Base-by-base conservation (phyloP, 106 monocot genomes). In the Posidonia australis region DNA sequence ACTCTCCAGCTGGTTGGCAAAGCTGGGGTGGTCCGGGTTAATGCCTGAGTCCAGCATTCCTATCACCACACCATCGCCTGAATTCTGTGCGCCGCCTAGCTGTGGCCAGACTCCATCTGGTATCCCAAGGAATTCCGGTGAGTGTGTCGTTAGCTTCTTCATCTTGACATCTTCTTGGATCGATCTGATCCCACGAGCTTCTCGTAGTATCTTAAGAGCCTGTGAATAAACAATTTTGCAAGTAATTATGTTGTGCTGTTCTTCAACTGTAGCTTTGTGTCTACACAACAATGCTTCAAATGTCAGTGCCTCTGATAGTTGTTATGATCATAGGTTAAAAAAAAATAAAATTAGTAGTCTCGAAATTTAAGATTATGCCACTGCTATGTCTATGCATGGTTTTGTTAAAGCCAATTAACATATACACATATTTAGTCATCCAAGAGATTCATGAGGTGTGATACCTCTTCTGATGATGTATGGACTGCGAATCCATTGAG, bases 1-100 rank as follows among this genome's bases (percentile, higher is more conserved):
- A 36, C 60, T 46, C 44, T 44, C 20, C 46, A 28, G 20, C 32
- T 67, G 36, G 58, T 70, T 79, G 46, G 71, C 25, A 49, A 91
- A 91, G 67, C 86, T 86, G 19, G 90, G 86, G 36, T 91, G 86
- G 13, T 69, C 64, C 0, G 83, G 81, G 54, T 91, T 79, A 47
- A 91, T 81, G 13, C 86, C 90, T 10, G 86, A 86, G 77, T 91
- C 90, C n/a, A 91, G 48, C 64, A 86, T 67, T 13, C 90, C 90
- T 42, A 91, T 81, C 31, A 91, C 83, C 18, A 91, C 74, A 9
- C 86, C 83, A 5, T 81, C 83, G 2, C 86, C 90, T 10, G 90
- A 49, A 0, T 46, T 51, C 55, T 81, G 76, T 9, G 76, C 64
- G 2, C 86, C 86, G 10, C 90, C 90, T 14, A 81, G 66, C 19